These are phyloP conservation scores for Metschnikowia cubensis DNA, from an alignment of 805 yeast genomes.

Conservation along the genomic window DNA sequence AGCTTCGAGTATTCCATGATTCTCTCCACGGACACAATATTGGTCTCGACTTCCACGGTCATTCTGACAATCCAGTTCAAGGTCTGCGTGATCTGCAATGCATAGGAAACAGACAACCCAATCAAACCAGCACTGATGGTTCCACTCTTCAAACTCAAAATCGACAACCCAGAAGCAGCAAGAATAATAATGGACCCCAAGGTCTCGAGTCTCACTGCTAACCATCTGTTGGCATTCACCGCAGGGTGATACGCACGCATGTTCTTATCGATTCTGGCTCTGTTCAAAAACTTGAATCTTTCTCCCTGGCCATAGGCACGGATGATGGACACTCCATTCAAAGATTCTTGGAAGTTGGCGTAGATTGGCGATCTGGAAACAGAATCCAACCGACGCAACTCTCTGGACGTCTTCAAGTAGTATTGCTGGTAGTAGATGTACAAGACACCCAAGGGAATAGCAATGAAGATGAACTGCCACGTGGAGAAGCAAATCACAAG, in stretches of 20 bases:
- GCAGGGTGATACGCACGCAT: conserved; percentile 92
- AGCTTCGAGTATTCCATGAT: conserved; percentile 82
- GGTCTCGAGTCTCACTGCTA: conserved; percentile 89
- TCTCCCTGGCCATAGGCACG: conserved; percentile 67
- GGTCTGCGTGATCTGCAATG: conserved; percentile 88
- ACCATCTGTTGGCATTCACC: conserved; percentile 93
- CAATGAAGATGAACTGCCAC: conserved; percentile 74
- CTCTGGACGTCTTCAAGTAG: conserved; percentile 74
- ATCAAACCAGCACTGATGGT: conserved; percentile 81
- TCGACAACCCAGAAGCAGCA: conserved; percentile 79
- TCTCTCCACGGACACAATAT: conserved; percentile 95
- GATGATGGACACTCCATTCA: conserved; percentile 70
- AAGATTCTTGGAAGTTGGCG: conserved; percentile 81
- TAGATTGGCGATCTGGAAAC: conserved; percentile 75
- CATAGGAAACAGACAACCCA: conserved; percentile 91
- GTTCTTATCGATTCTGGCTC: conserved; percentile 73
- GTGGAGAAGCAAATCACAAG: conserved; percentile 80
- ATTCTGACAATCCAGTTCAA: conserved; percentile 97
- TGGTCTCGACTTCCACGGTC: conserved; percentile 98
- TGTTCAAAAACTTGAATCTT: conserved; percentile 62
- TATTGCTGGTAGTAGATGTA: conserved; percentile 73
- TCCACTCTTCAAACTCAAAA: conserved; percentile 65
- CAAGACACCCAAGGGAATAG: conserved; percentile 63
- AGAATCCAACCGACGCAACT: conserved; percentile 76
- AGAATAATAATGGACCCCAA: conserved; percentile 86